Conservation (phyloP, 2,329 filamentous ascomycete genomes). For the Plenodomus biglobosus region DNA sequence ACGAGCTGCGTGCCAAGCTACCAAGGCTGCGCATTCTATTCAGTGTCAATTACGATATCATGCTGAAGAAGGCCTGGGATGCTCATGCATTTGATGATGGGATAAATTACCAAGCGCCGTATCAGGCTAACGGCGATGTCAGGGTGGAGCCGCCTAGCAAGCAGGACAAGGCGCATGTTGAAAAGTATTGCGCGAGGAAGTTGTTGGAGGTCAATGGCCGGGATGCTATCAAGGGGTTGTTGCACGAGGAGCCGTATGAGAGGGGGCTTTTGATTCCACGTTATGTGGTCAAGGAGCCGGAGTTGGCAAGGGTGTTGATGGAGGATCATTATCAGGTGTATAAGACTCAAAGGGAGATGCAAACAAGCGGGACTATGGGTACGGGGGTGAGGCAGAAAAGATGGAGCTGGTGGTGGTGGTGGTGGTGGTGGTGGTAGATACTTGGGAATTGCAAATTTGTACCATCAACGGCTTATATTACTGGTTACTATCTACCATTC, state of each 20-base stretch:
- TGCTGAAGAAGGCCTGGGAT: constrained; percentile 11
- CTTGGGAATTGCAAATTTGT: no score
- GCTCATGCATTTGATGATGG: constrained; percentile 6
- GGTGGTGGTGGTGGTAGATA: no score
- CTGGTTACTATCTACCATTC: no score
- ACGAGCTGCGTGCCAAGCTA: constrained; percentile 8
- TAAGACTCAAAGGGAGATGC: neutral
- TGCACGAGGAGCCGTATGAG: constrained; percentile 11
- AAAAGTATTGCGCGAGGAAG: constrained; percentile 3
- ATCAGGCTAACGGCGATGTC: no score
- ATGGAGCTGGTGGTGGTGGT: no score
- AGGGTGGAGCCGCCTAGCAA: constrained; percentile 9
- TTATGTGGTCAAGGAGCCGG: constrained; percentile 27
- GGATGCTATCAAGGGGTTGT: constrained; percentile 9
- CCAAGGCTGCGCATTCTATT: constrained; percentile 10
- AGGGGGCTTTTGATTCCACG: constrained; percentile 14
- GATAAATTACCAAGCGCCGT: constrained; percentile 5
- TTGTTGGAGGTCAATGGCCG: neutral
- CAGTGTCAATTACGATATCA: constrained; percentile 13
- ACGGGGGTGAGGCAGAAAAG: no score
- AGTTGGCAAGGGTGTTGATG: constrained; percentile 24
- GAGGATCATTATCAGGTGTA: neutral
- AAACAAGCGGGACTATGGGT: neutral
- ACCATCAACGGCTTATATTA: no score
- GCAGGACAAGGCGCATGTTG: constrained; percentile 15